Percentiles rank a stretch among this genome's conserved stretches.
These are phyloP conservation scores for Centella asiatica DNA, from an alignment of 129 eudicot genomes.

Conservation along the genomic window DNA sequence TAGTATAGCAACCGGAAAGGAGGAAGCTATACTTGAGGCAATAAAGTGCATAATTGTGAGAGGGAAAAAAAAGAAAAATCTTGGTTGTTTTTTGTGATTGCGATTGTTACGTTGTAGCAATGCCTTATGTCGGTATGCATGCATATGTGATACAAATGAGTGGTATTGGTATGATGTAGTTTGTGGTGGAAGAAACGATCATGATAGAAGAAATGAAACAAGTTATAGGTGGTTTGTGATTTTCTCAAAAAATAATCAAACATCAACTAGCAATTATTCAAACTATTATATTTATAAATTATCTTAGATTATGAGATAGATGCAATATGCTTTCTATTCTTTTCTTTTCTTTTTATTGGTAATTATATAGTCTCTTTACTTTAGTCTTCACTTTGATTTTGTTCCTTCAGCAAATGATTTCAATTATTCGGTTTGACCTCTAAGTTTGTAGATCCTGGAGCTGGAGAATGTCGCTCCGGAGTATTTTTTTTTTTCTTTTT, in stretches of 20 bases:
- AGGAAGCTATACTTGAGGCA: background rate
- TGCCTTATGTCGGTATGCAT: background rate
- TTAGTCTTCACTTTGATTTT: too few species aligned
- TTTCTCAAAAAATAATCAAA: background rate
- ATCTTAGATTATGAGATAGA: too few species aligned
- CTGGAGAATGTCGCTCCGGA: too few species aligned
- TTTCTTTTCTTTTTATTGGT: too few species aligned
- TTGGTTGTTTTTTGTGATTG: background rate
- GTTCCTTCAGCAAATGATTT: too few species aligned
- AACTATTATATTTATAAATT: too few species aligned
- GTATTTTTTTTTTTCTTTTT: too few species aligned
- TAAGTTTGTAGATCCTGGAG: too few species aligned
- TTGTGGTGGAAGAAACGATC: constrained; percentile 1
- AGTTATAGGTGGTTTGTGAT: background rate
- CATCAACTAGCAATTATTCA: background rate
- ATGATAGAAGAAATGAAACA: background rate
- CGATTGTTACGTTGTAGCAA: background rate
- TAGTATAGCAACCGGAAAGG: background rate
- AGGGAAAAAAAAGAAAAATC: background rate
- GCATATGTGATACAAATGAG: background rate
- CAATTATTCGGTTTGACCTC: too few species aligned
- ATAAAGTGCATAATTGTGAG: background rate
- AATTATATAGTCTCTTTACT: too few species aligned
- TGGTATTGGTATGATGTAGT: background rate
- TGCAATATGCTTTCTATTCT: too few species aligned